Conservation (phyloP, 257 asterid genomes). For the Ajuga chamaepitys region DNA sequence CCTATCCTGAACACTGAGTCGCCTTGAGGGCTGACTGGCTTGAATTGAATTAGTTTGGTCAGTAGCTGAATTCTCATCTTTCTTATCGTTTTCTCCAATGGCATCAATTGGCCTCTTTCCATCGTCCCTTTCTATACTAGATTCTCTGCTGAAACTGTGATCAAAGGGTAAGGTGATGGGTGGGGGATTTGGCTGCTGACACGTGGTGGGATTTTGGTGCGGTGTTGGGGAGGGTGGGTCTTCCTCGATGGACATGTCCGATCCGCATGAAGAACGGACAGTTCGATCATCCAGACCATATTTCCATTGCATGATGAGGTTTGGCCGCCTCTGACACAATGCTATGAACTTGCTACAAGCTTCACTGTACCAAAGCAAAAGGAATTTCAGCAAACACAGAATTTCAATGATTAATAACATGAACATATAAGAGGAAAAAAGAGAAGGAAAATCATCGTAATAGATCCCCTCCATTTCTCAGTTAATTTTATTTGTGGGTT, state of each 20-base stretch:
- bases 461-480: not conserved
- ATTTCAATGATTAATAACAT: not conserved
- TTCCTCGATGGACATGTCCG: conserved; percentile 50
- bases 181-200: conserved; percentile 22
- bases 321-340: conserved; percentile 53
- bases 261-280: conserved; percentile 47
- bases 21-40: conserved; percentile 48
- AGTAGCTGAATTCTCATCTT: conserved; percentile 29
- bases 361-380: conserved; percentile 38
- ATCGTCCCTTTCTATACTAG: conserved; percentile 30
- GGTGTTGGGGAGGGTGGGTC: conserved; percentile 33
- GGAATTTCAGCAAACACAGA: not conserved
- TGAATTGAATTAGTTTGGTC: conserved; percentile 25
- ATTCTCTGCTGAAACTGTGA: conserved; percentile 22
- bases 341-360: conserved; percentile 72
- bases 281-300: conserved; percentile 37
- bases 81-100: conserved; percentile 21
- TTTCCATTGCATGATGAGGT: conserved; percentile 48
- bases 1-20: conserved; percentile 92
- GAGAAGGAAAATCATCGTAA: not conserved
- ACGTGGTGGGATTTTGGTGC: conserved; percentile 17
- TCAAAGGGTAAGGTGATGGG: conserved; percentile 16
- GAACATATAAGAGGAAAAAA: not conserved
- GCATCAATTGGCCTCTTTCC: conserved; percentile 6
- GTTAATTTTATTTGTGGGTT: not conserved